Evolutionary conservation across 139 green algal genomes (phyloP), one percentile per base, ranked within the genome.

Genomic region (Haematococcus lacustris): DNA sequence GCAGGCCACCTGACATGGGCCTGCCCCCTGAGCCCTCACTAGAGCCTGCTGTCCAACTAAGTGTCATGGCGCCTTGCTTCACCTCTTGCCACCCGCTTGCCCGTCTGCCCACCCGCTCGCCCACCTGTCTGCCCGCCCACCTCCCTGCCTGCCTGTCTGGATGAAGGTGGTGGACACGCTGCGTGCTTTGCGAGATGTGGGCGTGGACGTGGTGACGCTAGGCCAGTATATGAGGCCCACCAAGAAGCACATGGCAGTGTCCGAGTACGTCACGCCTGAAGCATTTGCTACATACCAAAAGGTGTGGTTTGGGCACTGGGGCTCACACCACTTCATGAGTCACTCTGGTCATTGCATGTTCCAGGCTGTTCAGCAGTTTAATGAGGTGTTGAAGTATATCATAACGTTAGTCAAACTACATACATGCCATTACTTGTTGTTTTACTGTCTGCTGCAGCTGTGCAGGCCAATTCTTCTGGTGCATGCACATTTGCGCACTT

Each of bases 171-270:
- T 83, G 41, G 73, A 60, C 37, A 71, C 80, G 28, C 63, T 86
- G 7, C 43, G 43, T 26, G 73, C 73, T 37, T 69, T 85, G 9
- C 57, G 73, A 59, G 79, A 85, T 3, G 60, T 70, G 43, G 89
- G 80, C 1, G 94, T 98, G 61, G 94, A 98, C 76, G 95, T 99
- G 37, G 88, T 99, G 35, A 99, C 96, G 25, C 84, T 99, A 40
- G 96, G 96, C 1, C 96, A 99, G 89, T 99, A 99, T 89, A 96
- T 98, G 93, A 88, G 93, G 50, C 96, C 96, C 65, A 98, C 95
- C 25, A 97, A 96, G 74, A 87, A 91, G 35, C 96, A 99, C 86
- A 94, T 99, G 90, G 78, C 91, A n/a, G 96, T 99, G 41, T 74
- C 76, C 3, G 95, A 98, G 84, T 99, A 94, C 75, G 93, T 99